Base-by-base conservation (phyloP, 306 rosid species). In the Vigna mungo region DNA sequence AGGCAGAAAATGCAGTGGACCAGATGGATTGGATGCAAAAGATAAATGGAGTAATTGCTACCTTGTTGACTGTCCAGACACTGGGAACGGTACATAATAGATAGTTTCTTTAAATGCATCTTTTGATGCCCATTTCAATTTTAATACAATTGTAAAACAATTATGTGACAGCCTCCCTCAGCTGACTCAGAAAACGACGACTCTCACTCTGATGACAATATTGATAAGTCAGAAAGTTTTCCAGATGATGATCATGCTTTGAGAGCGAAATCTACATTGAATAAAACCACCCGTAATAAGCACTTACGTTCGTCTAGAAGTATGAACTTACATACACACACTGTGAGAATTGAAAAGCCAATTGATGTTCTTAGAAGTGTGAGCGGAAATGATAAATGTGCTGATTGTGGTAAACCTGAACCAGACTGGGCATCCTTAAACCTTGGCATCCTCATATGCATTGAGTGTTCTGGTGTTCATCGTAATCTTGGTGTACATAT, bases 351-450 rank as follows among this genome's bases (percentile, higher is more conserved):
- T 75, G 96, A 90, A 80, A 87, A 88, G 74, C 96, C 93, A 54
- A 83, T 90, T 83, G 91, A 88, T 78, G 74, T 90, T 69, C 90
- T 92, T 46, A 88, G 91, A 84, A 84, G 80, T 68, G 96, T 92
- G 70, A 25, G 85, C 9, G 97, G 97, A 48, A 92, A 92, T 84
- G 96, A 92, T 76, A 90, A 79, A 78, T 92, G 97, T 81, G 97
- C 95, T 61, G 96, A 92, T 81, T 92, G 97, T 79, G 96, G 96
- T 65, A 89, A 90, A 39, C 89, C 96, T 67, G 97, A 88, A 68
- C 97, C 97, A 68, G 92, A 92, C 48, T 92, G 97, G 96, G 97
- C 96, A 75, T 92, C 97, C 74, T 78, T 92, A 75, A 92, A 92
- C 88, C 95, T 92, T 8, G 96, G 97, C 44, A 84, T 90, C 81